phyloP scores from a whole-genome alignment of 352 stramenopile genomes.

The Thalassiosira ordinaria region DNA sequence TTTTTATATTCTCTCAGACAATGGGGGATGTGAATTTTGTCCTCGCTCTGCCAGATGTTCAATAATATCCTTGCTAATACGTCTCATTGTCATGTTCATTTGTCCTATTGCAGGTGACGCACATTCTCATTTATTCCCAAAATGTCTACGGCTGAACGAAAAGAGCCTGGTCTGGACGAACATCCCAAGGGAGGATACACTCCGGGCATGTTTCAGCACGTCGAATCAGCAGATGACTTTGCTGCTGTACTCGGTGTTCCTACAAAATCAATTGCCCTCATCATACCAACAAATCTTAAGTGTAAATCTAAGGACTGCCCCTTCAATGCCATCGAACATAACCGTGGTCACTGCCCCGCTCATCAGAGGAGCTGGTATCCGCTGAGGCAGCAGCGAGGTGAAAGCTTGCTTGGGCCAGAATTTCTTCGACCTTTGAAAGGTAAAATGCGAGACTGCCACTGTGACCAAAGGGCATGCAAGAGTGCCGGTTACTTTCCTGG shows the following conservation, averaged over 20 bases:
- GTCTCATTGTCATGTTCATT: too few species aligned
- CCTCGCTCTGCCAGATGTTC: too few species aligned
- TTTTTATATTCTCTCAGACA: too few species aligned
- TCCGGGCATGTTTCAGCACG: constrained; percentile 1
- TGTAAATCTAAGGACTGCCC: background rate
- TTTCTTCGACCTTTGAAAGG: background rate
- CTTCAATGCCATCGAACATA: constrained; percentile 5
- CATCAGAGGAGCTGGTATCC: background rate
- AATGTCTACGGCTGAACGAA: too few species aligned
- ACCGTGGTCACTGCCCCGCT: background rate
- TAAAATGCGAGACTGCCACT: background rate
- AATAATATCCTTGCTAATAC: too few species aligned
- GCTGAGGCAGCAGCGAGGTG: background rate
- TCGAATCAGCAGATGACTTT: background rate
- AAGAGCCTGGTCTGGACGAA: background rate
- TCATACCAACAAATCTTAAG: background rate
- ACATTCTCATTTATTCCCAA: too few species aligned
- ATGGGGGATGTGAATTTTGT: too few species aligned
- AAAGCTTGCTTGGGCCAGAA: background rate
- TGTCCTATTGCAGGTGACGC: too few species aligned
- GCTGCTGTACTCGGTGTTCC: background rate
- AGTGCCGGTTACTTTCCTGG: constrained; percentile 5
- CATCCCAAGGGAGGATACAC: background rate
- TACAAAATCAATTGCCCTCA: background rate
- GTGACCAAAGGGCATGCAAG: background rate